A percentile compares a stretch with the other conserved stretches of the same genome.
Evolutionary conservation across 257 asterid species (phyloP).

Genomic region (Nicotiana tabacum): DNA sequence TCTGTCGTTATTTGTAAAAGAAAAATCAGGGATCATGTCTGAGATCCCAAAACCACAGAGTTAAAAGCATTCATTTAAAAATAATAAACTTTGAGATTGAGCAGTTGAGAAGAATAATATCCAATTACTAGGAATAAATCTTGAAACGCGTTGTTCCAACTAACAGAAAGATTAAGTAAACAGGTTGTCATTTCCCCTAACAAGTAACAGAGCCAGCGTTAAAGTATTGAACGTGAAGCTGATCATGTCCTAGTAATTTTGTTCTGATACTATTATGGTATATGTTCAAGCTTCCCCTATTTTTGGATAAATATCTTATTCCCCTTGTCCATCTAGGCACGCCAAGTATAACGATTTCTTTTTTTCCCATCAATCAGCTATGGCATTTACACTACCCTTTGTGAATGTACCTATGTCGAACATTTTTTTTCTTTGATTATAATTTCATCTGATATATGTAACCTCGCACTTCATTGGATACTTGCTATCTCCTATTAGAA

Average conservation of each 20-base stretch:
- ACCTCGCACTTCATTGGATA: too few species aligned
- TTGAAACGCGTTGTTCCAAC: slow-evolving; percentile 8
- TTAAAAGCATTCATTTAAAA: not conserved
- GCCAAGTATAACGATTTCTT: not conserved
- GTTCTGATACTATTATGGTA: not conserved
- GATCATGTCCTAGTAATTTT: not conserved
- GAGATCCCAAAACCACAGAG: not conserved
- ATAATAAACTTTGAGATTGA: not conserved
- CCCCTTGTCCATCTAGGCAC: not conserved
- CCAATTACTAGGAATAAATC: not conserved
- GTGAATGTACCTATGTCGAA: too few species aligned
- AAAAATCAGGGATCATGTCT: not conserved
- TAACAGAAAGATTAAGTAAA: not conserved
- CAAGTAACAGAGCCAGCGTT: slow-evolving; percentile 2
- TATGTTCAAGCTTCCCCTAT: not conserved
- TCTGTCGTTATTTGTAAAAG: not conserved
- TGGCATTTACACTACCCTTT: not conserved
- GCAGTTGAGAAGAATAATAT: not conserved
- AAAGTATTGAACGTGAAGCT: not conserved
- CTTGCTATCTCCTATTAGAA: too few species aligned
- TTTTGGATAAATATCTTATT: not conserved
- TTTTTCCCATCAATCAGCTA: not conserved
- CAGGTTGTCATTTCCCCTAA: not conserved
- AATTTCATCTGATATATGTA: too few species aligned
- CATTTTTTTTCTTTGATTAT: too few species aligned